Percentiles rank a stretch among this genome's conserved stretches.
Evolutionary conservation across 768 basidiomycete species (phyloP).

Genomic region (Leucocoprinus sp.): DNA sequence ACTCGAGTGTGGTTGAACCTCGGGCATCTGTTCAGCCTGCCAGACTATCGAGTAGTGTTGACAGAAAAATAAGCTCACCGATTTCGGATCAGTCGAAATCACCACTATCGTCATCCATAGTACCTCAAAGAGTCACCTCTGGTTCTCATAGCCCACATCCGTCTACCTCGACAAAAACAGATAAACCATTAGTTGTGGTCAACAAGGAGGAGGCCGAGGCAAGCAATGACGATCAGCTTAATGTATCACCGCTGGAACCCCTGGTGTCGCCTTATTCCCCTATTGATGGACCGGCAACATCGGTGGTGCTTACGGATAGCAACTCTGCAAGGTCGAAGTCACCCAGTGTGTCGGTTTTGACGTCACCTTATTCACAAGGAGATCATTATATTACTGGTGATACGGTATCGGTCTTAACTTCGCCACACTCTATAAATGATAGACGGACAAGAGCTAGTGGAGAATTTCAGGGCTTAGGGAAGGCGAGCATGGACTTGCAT

Average conservation of each 20-base stretch:
- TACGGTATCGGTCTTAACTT: constrained; percentile 24
- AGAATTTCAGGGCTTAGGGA: constrained; percentile 10
- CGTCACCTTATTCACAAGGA: constrained; percentile 25
- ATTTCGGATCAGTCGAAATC: neutral
- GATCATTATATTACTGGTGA: constrained; percentile 8
- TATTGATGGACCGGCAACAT: neutral
- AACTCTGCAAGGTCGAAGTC: constrained; percentile 13
- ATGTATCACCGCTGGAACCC: neutral
- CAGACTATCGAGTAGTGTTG: neutral
- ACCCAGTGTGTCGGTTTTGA: constrained; percentile 19
- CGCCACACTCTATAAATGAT: constrained; percentile 20
- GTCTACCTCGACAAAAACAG: neutral
- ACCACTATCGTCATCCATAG: neutral
- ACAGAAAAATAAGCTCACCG: neutral
- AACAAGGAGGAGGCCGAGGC: neutral
- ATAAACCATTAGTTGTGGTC: neutral
- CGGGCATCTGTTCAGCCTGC: constrained; percentile 5
- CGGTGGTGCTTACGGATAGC: neutral
- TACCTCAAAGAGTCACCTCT: neutral
- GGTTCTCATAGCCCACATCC: constrained; percentile 1
- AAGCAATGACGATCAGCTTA: neutral
- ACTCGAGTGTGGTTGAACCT: neutral
- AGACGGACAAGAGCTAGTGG: constrained; percentile 9
- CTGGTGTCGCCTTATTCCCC: constrained; percentile 7
- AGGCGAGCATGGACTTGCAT: constrained; percentile 11